Evolutionary conservation across 768 basidiomycete species (phyloP), one percentile per base, ranked within the genome.

Genomic region (Boletus sensibilis): DNA sequence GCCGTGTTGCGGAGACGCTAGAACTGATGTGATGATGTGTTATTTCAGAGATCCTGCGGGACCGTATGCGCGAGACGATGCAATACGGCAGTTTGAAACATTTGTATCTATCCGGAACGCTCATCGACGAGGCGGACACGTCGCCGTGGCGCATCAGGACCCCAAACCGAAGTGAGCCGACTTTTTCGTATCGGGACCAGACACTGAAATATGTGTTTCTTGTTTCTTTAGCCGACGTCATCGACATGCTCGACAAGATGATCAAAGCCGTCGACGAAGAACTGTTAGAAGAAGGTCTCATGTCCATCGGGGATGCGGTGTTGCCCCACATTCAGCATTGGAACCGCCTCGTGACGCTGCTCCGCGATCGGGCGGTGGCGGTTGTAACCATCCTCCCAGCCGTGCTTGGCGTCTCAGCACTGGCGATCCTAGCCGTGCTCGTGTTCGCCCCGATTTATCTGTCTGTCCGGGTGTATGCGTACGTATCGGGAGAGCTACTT

Each of bases 261-360:
- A 55, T 66, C 53, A 53, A 40, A 6, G 50, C 55, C 1, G 49
- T 66, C 10, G 63, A 68, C 38, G 53, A 38, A 29, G 61, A 67
- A 13, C 37, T 65, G 5, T 56, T 41, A 5, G 60, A 65, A 37
- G 56, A 65, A 12, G 56, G 61, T 25, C 46, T 67, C 25, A 51
- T 60, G 55, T 57, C 56, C 16, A 41, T 60, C 10, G 63, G 64
- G 9, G 63, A 68, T 29, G 11, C 47, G 1, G 58, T 60, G 2
- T 38, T 68, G 6, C 65, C 65, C 9, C 60, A 60, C 20, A 55
- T 67, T 21, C 27, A 38, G 21, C 65, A 67, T 18, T 67, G 65
- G 65, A 12, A 62, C 25, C 55, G 65, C 6, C 58, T 66, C n/a
- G 12, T 35, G 14, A 25, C 34, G 13, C 1, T 58, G 8, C 13